Evolutionary conservation across 345 rosid genomes (phyloP).

Genomic region (Durio zibethinus): DNA sequence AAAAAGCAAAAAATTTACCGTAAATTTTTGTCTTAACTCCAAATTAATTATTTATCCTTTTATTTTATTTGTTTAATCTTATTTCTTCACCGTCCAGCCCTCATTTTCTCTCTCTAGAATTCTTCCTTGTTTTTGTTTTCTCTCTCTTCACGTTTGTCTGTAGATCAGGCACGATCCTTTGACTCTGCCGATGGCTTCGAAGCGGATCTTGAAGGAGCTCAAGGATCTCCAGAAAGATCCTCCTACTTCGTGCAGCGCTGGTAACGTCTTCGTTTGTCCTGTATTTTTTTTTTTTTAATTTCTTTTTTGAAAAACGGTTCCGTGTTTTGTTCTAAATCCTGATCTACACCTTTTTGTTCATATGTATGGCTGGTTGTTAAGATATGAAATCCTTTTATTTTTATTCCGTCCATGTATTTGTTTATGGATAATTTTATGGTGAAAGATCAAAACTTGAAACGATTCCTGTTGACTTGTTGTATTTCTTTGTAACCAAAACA

Average conservation of each 20-base stretch:
- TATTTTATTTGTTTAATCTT: neutral
- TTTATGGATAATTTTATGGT: neutral
- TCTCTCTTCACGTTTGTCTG: neutral
- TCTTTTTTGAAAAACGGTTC: neutral
- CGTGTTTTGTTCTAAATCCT: neutral
- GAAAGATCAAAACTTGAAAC: neutral
- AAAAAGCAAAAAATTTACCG: neutral
- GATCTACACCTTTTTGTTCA: neutral
- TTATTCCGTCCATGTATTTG: neutral
- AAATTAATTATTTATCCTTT: neutral
- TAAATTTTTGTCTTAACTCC: neutral
- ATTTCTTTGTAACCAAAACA: neutral
- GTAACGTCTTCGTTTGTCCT: neutral
- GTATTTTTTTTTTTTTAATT: neutral
- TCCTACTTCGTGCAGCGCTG: slow-evolving; percentile 20
- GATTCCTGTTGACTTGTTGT: neutral
- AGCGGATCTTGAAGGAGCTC: slow-evolving; percentile 19
- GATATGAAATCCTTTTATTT: neutral
- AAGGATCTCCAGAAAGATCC: slow-evolving; percentile 21
- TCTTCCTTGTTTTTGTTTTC: neutral
- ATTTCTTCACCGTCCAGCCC: neutral
- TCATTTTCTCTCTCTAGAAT: neutral
- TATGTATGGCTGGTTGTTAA: neutral
- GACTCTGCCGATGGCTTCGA: slow-evolving; percentile 10
- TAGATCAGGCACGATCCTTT: neutral